Conservation (phyloP, 805 yeast genomes). For the Candida vartiovaarae region DNA sequence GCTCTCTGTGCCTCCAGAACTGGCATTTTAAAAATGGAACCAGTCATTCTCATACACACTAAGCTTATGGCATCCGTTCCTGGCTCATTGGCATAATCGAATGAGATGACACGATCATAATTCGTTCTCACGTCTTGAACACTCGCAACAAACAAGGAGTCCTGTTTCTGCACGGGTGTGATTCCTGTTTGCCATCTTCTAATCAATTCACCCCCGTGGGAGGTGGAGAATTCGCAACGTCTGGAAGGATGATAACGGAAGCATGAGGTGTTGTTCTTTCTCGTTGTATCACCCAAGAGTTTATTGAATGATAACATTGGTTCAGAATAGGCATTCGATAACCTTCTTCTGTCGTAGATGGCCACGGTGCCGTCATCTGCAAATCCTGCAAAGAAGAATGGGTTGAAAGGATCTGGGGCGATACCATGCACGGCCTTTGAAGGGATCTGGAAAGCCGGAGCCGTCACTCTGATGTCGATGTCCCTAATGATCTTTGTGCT, state of each 20-base stretch:
- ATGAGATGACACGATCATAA: constrained; percentile 75
- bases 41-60: constrained; percentile 87
- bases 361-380: constrained; percentile 82
- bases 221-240: constrained; percentile 68
- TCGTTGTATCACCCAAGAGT: constrained; percentile 51
- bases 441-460: constrained; percentile 65
- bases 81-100: constrained; percentile 47
- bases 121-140: constrained; percentile 72
- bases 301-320: constrained; percentile 58
- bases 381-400: constrained; percentile 61
- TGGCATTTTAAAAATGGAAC: constrained; percentile 76
- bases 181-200: constrained; percentile 75
- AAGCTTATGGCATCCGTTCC: constrained; percentile 52
- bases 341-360: constrained; percentile 71
- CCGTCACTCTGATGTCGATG: constrained; percentile 60
- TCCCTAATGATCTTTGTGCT: constrained; percentile 73
- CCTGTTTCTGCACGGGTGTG: constrained; percentile 39
- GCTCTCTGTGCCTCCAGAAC: constrained; percentile 60
- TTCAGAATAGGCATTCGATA: constrained; percentile 34
- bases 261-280: constrained; percentile 56
- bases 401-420: constrained; percentile 60
- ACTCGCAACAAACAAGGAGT: constrained; percentile 63
- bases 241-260: constrained; percentile 61
- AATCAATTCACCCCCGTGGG: constrained; percentile 70
- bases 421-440: constrained; percentile 68